These are phyloP conservation scores for Tulasnella sp. DNA, from an alignment of 768 basidiomycete genomes.

Conservation along the genomic window DNA sequence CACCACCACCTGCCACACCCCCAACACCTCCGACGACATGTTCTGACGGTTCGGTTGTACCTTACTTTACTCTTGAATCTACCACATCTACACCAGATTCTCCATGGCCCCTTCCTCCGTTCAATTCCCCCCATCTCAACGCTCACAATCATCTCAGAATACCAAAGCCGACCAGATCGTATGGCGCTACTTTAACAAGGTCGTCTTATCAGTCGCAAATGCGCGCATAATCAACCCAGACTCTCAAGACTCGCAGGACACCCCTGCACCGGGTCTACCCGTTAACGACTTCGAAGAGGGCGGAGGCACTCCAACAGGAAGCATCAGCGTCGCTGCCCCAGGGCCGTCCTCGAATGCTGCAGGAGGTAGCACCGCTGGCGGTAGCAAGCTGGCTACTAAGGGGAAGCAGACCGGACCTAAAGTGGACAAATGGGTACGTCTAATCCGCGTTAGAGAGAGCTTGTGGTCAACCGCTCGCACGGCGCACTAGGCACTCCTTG, in stretches of 20 bases:
- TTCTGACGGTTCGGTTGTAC: background rate
- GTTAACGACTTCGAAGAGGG: slow-evolving; percentile 5
- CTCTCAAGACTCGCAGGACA: slow-evolving; percentile 38
- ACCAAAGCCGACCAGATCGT: slow-evolving; percentile 83
- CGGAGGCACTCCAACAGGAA: slow-evolving; percentile 28
- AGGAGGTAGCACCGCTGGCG: slow-evolving; percentile 3
- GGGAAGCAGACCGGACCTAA: slow-evolving; percentile 47
- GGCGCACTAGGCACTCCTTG: slow-evolving; percentile 6
- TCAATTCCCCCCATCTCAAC: slow-evolving; percentile 25
- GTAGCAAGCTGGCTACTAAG: slow-evolving; percentile 11
- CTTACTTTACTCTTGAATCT: slow-evolving; percentile 21
- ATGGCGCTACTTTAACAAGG: slow-evolving; percentile 80
- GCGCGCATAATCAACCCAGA: slow-evolving; percentile 64
- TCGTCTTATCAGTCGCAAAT: slow-evolving; percentile 72
- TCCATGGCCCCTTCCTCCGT: slow-evolving; percentile 31
- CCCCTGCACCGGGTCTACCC: slow-evolving; percentile 6
- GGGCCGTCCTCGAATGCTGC: slow-evolving; percentile 13
- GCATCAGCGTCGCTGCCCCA: slow-evolving; percentile 26
- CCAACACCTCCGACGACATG: slow-evolving; percentile 6
- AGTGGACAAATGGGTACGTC: slow-evolving; percentile 80
- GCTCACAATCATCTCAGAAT: slow-evolving; percentile 19
- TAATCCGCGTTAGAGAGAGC: slow-evolving; percentile 31
- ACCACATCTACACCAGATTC: slow-evolving; percentile 13
- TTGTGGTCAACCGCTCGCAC: slow-evolving; percentile 28
- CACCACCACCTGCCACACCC: slow-evolving; percentile 2